Percentiles rank a stretch among this genome's conserved stretches.
These are phyloP conservation scores for Mycosarcoma maydis DNA, from an alignment of 1,284 basidiomycete genomes.

Conservation along the genomic window DNA sequence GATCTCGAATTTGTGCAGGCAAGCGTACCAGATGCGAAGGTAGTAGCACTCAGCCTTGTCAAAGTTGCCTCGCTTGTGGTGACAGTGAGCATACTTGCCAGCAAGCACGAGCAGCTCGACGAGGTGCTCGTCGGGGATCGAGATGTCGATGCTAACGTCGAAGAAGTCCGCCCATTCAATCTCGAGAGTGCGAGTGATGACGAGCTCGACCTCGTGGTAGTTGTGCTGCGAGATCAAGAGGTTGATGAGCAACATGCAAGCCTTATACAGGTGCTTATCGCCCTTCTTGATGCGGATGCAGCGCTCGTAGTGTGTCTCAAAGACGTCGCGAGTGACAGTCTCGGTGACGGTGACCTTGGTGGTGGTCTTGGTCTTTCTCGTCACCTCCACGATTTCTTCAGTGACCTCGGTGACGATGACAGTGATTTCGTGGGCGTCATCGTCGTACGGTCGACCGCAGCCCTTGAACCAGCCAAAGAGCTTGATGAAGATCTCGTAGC, in stretches of 20 bases:
- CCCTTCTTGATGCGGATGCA: conserved; percentile 2
- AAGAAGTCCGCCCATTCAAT: conserved; percentile 1
- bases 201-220: conserved; percentile 3
- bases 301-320: conserved; percentile 12
- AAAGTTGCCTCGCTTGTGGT: not conserved
- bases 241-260: conserved; percentile 3
- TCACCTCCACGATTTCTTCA: conserved; percentile 10
- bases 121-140: conserved; percentile 5
- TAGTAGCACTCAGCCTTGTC: conserved; percentile 2
- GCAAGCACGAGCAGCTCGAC: conserved; percentile 1
- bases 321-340: conserved; percentile 10
- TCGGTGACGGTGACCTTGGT: conserved; percentile 4
- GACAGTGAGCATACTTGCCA: conserved; percentile 2
- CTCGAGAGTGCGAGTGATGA: conserved; percentile 1
- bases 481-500: conserved; percentile 1
- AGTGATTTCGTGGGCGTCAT: conserved; percentile 2
- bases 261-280: conserved; percentile 9
- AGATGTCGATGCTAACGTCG: conserved; percentile 7
- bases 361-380: conserved; percentile 7
- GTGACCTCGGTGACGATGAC: conserved; percentile 5
- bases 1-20: conserved; percentile 1
- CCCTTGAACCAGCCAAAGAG: conserved; percentile 12
- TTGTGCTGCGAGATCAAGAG: not conserved
- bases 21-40: conserved; percentile 6
- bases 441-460: not conserved